Conservation (phyloP, 2,329 filamentous ascomycete species). For the Venturia carpophila region DNA sequence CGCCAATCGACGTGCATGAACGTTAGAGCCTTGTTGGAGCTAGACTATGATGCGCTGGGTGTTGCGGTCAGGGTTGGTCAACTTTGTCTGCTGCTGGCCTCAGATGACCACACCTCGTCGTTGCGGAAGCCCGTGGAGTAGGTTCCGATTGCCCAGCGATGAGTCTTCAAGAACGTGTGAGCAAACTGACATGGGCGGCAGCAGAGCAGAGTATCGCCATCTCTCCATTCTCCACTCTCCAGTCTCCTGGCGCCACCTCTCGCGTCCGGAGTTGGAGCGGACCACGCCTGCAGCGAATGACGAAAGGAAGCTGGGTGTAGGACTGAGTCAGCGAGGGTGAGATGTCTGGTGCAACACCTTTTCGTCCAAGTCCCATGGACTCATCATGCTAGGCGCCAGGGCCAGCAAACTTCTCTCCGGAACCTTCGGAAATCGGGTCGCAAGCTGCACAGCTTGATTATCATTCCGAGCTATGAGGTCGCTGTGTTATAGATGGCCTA, state of each 20-base stretch:
- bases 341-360: constrained; percentile 4
- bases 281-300: background rate
- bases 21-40: background rate
- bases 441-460: background rate
- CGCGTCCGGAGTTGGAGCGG: background rate
- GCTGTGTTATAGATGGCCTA: background rate
- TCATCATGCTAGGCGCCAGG: background rate
- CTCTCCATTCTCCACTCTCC: background rate
- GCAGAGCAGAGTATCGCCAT: background rate
- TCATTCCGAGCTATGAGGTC: background rate
- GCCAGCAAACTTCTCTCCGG: background rate
- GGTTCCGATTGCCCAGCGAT: background rate
- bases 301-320: background rate
- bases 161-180: background rate
- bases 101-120: background rate
- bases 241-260: background rate
- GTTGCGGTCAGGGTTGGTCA: background rate
- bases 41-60: background rate
- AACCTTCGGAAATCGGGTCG: background rate
- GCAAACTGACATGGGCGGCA: background rate
- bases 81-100: background rate
- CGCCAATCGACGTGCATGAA: background rate
- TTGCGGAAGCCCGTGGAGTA: background rate
- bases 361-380: background rate
- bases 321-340: constrained; percentile 3